phyloP scores from a whole-genome alignment of 352 stramenopile genomes.

The Pythium scleroteichum region DNA sequence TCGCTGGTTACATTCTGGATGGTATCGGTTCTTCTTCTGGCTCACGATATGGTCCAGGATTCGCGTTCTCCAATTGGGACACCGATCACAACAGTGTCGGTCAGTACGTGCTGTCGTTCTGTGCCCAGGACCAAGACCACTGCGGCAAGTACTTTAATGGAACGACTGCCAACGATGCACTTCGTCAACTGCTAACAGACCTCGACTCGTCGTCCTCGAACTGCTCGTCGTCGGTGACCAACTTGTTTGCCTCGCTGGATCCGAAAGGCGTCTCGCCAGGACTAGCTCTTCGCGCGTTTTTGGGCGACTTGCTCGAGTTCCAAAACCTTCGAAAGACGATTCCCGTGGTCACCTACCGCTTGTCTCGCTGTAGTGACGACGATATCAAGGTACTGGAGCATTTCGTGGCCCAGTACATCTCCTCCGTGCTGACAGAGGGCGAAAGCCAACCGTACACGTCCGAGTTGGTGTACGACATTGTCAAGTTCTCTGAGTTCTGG shows the following conservation, averaged over 20 bases:
- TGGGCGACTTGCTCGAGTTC: no score
- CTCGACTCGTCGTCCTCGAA: no score
- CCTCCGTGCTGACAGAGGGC: neutral
- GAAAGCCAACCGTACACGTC: conserved; percentile 7
- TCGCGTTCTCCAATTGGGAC: conserved; percentile 13
- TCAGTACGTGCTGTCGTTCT: conserved; percentile 5
- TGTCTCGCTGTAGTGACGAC: conserved; percentile 28
- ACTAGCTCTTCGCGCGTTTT: no score
- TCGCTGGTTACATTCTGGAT: conserved; percentile 49
- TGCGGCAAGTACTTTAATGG: conserved; percentile 21
- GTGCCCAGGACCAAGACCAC: conserved; percentile 4
- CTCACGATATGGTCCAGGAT: conserved; percentile 12
- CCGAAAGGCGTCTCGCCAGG: no score
- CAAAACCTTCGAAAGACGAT: conserved; percentile 22
- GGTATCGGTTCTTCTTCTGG: conserved; percentile 22
- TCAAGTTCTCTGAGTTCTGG: conserved; percentile 32
- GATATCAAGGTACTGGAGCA: conserved; percentile 31
- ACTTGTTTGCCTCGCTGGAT: no score
- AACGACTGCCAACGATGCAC: no score
- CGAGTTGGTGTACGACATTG: conserved; percentile 30
- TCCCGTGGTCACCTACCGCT: conserved; percentile 27
- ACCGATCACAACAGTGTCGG: conserved; percentile 2
- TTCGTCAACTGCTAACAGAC: no score
- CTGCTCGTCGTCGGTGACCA: no score
- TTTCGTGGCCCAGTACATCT: neutral